Conservation (phyloP, 2,329 filamentous ascomycete genomes). For the Dactylonectria macrodidyma region DNA sequence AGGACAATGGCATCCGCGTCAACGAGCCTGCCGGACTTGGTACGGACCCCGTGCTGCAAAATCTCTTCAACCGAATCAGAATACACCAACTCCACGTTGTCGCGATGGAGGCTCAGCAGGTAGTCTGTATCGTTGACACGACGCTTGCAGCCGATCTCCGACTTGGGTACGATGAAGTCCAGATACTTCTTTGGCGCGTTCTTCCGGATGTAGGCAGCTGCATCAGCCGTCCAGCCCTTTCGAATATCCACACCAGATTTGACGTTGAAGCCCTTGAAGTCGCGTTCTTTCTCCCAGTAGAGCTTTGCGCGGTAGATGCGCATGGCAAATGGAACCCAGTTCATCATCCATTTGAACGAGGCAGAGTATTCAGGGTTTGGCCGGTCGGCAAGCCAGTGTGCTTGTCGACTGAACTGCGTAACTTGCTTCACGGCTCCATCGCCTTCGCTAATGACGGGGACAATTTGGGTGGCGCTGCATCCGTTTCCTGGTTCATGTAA, state of each 20-base stretch:
- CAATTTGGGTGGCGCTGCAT: slow-evolving; percentile 47
- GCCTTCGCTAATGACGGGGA: slow-evolving; percentile 42
- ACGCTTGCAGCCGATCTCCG: slow-evolving; percentile 54
- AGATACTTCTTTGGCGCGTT: slow-evolving; percentile 48
- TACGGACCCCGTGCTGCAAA: slow-evolving; percentile 33
- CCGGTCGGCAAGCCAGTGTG: slow-evolving; percentile 60
- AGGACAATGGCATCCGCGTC: slow-evolving; percentile 57
- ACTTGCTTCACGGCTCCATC: slow-evolving; percentile 53
- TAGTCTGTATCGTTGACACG: slow-evolving; percentile 55
- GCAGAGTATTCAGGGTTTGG: slow-evolving; percentile 42
- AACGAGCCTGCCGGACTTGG: slow-evolving; percentile 39
- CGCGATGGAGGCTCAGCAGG: slow-evolving; percentile 45
- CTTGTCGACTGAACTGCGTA: slow-evolving; percentile 65
- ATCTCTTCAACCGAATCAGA: slow-evolving; percentile 36
- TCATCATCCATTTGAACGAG: slow-evolving; percentile 45
- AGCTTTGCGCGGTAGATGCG: slow-evolving; percentile 38
- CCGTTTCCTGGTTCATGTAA: slow-evolving; percentile 39
- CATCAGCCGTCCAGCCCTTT: slow-evolving; percentile 30
- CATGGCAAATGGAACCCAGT: slow-evolving; percentile 43
- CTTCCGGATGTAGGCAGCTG: slow-evolving; percentile 46
- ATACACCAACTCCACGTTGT: slow-evolving; percentile 51
- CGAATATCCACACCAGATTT: slow-evolving; percentile 33
- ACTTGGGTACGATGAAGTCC: slow-evolving; percentile 50
- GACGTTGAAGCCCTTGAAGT: slow-evolving; percentile 44
- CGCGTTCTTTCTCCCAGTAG: slow-evolving; percentile 41